Conservation (phyloP, 306 rosid genomes). For the Rosa multiflora region DNA sequence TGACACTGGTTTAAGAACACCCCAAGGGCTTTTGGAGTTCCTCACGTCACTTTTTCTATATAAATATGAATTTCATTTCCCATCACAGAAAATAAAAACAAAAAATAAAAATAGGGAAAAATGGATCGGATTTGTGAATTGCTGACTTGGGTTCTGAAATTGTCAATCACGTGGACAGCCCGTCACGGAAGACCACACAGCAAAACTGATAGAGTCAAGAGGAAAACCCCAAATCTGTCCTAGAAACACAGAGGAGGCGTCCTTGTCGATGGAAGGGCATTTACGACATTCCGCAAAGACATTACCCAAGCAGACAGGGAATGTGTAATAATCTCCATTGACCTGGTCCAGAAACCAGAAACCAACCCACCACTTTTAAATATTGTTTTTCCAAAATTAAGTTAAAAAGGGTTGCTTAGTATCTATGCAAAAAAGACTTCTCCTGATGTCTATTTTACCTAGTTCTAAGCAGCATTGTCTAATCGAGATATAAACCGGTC, state of each 20-base stretch:
- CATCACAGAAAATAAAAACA: constrained; percentile 17
- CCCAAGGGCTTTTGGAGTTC: not conserved
- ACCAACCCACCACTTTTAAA: constrained; percentile 40
- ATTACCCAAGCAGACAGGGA: constrained; percentile 48
- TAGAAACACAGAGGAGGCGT: constrained; percentile 13
- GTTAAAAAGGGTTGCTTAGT: constrained; percentile 49
- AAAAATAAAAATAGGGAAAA: not conserved
- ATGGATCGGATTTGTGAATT: constrained; percentile 41
- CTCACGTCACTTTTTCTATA: constrained; percentile 25
- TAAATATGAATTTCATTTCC: constrained; percentile 46
- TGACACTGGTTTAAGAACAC: constrained; percentile 38
- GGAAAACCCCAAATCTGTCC: constrained; percentile 12
- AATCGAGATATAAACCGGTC: constrained; percentile 1
- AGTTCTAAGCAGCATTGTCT: constrained; percentile 2
- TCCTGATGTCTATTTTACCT: not conserved
- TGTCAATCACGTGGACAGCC: constrained; percentile 92
- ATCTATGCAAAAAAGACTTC: constrained; percentile 50
- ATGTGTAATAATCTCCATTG: constrained; percentile 36
- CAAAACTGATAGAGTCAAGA: constrained; percentile 56
- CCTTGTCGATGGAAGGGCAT: constrained; percentile 19
- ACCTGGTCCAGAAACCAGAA: constrained; percentile 42
- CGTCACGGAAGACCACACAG: constrained; percentile 71
- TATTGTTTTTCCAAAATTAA: constrained; percentile 21
- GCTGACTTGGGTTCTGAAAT: constrained; percentile 59
- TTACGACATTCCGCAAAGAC: constrained; percentile 1